Conservation (phyloP, 129 eudicot species). For the Chrysanthemum lavandulifolium region DNA sequence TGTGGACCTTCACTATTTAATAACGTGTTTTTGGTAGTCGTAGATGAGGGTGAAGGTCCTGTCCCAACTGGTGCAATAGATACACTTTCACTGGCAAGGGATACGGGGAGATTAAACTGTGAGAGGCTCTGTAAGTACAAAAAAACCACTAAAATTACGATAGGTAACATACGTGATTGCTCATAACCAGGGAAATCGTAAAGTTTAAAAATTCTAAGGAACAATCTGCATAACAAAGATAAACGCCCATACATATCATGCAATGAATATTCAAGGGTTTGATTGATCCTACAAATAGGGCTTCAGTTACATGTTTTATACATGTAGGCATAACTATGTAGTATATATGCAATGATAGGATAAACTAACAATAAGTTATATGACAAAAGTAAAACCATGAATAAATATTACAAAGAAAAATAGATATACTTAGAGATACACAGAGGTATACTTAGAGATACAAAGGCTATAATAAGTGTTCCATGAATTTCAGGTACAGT, state of each 20-base stretch:
- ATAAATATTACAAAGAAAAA: not conserved
- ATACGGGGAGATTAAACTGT: constrained; percentile 82
- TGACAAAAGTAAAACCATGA: not conserved
- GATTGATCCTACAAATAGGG: constrained; percentile 9
- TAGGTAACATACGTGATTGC: not conserved
- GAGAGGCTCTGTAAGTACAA: constrained; percentile 71
- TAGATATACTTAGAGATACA: not conserved
- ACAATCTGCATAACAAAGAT: constrained; percentile 4
- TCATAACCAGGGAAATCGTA: not conserved
- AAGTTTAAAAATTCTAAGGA: not conserved
- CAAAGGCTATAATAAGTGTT: not conserved
- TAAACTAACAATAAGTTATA: not conserved
- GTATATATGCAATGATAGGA: constrained; percentile 1
- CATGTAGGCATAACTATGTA: constrained; percentile 1
- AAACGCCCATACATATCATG: not conserved
- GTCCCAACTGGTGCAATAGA: constrained; percentile 53
- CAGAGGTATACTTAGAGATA: not conserved
- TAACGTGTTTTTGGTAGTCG: constrained; percentile 24
- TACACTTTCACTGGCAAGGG: constrained; percentile 57
- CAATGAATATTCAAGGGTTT: not conserved
- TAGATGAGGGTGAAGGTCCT: constrained; percentile 45
- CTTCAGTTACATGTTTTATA: not conserved
- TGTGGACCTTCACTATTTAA: constrained; percentile 37
- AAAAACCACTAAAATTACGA: not conserved
- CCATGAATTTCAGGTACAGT: not conserved